Evolutionary conservation across 179 eudicot species (phyloP), one percentile per base, ranked within the genome.

Genomic region (Drosera spatulata): DNA sequence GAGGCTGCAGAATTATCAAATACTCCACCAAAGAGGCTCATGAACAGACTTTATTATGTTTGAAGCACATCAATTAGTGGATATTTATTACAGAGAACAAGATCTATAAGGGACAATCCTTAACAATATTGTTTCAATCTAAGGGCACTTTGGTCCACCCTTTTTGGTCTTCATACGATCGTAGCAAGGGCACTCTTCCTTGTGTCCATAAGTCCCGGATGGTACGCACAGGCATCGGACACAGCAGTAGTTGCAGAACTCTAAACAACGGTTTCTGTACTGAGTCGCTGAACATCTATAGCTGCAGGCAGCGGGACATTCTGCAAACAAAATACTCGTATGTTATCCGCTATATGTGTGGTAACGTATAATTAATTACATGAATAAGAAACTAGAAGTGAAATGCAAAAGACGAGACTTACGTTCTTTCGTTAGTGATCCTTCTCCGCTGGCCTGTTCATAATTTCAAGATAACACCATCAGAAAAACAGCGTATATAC

Each of bases 161-260:
- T n/a, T n/a, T n/a, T n/a, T n/a, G n/a, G n/a, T n/a, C n/a, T n/a
- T n/a, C n/a, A n/a, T n/a, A n/a, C n/a, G n/a, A n/a, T n/a, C n/a
- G n/a, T n/a, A n/a, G n/a, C n/a, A n/a, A n/a, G n/a, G n/a, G n/a
- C 66, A 63, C 3, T 53, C 57, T 52, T 53, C 50, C 33, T 63
- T 63, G 59, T 63, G 53, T 1, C 66, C 66, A 53, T 53, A 63
- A 22, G 66, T 63, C 5, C 66, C 66, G 5, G 66, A 47, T 39
- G 66, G 66, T 4, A 63, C 66, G 11, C 66, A 63, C 12, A 63
- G n/a, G n/a, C 66, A 63, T 33, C 47, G 53, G 2, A 39, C 66
- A 38, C 66, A 63, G 33, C 66, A 63, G 38, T 63, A 41, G 8
- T 63, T 53, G 51, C 66, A 63, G 33, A 63, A 63, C 7, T 42